phyloP scores from a whole-genome alignment of 345 rosid species.

The rapeseed (Brassica napus) region Da-Ae NC_063447.1:38616501-38617000 shows the following conservation, averaged over 20 bases:
- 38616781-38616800: not conserved
- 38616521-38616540: not conserved
- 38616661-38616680: not conserved
- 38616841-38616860: not conserved
- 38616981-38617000: constrained; percentile 5
- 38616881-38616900: constrained; percentile 31
- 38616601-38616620: not conserved
- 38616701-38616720: not conserved
- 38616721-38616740: not conserved
- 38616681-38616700: not conserved
- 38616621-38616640: not conserved
- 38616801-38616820: not conserved
- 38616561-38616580: not conserved
- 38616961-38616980: not conserved
- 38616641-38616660: not conserved
- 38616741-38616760: not conserved
- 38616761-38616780: not conserved
- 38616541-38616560: not conserved
- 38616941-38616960: constrained; percentile 17
- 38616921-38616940: constrained; percentile 29
- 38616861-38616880: constrained; percentile 15
- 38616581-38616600: not conserved
- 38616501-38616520: too few species aligned
- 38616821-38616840: not conserved
- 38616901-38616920: constrained; percentile 31